Base-by-base conservation (phyloP, 2,329 filamentous ascomycete genomes). In the Neodidymelliopsis sp. region DNA sequence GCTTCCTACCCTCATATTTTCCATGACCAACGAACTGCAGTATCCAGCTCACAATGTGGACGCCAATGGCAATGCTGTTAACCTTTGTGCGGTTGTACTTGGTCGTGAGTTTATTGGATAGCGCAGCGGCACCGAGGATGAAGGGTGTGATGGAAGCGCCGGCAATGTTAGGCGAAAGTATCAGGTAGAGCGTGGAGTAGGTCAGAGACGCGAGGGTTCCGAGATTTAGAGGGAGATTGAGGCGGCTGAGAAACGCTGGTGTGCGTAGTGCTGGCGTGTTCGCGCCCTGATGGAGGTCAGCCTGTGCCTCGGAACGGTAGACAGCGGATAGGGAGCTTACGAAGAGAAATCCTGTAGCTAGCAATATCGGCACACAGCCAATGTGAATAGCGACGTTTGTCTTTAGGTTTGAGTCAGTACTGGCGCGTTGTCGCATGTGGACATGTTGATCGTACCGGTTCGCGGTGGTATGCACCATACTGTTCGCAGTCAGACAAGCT, bases 1-100 rank as follows among this genome's bases (percentile, higher is more conserved):
- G 93, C 5, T 91, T 90, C 43, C 93, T 83, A 6, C 89, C 85
- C 75, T 97, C 94, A 60, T 89, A 97, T 41, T 83, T 84, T 22
- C 91, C 92, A 67, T 99, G 94, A 13, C 94, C 94, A 30, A 97
- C 65, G 67, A 99, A 96, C 71, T 99, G 93, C 39, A 86, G 77
- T 47, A 96, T 78, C 94, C 94, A 99, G 51, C 84, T 86, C 27
- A 86, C 76, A 19, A 91, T 69, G 60, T 95, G 88, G 15, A 91
- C 54, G 3, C 75, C 84, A 11, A 88, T 76, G 23, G 90, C 89
- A 67, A 80, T 82, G 63, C 80, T 81, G 63, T 84, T 85, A 18
- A 81, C 82, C 5, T 76, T 62, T 74, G 65, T 73, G 70, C 23
- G 80, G 81, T 69, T 84, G 79, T 40, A 83, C 79, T 31, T 81